Base-by-base conservation (phyloP, 768 basidiomycete species). In the Calocybe gangraenosa region DNA sequence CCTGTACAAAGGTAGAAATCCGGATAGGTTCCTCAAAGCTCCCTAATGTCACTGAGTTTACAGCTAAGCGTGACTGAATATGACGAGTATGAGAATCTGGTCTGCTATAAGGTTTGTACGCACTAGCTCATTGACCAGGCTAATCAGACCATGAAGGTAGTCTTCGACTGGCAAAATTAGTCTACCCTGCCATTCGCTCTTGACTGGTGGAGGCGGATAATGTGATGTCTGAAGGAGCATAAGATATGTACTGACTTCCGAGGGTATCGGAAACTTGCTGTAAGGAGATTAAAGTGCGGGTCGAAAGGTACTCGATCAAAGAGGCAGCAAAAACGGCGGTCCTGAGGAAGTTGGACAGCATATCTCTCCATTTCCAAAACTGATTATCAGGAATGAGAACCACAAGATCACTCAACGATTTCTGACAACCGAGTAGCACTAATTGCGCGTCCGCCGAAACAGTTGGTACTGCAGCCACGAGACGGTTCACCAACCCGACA, bases 311-410 rank as follows among this genome's bases (percentile, higher is more conserved):
- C 56, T 84, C 76, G 10, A 81, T 69, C 25, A 91, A 61, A 14
- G 81, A 76, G 0, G 79, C 79, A 32, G 77, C 73, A 55, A 84
- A 91, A 0, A 89, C 71, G 9, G 78, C 78, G 14, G 74, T 75
- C 45, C 87, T 73, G 30, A 90, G 60, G 3, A 84, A 81, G 55
- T 78, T 79, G 1, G 76, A 73, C 87, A 87, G 90, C 79, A 86
- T 79, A 19, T 89, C 86, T 59, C 85, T 88, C 84, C 84, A 91
- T 45, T 79, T 72, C 88, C 88, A 91, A 49, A 87, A 81, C 51
- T 89, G 84, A 53, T 84, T 79, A 22, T 69, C 70, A 21, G 88
- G 88, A 19, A 88, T 68, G 23, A 82, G 69, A 4, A 56, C 63
- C 5, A 79, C 81, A n/a, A 92, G 64, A 1, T 69, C 67, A 18